Percentiles rank a stretch among this genome's conserved stretches.
Evolutionary conservation across 176 grass and related monocot genomes (phyloP).

Genomic region (Rhynchospora pubera): DNA sequence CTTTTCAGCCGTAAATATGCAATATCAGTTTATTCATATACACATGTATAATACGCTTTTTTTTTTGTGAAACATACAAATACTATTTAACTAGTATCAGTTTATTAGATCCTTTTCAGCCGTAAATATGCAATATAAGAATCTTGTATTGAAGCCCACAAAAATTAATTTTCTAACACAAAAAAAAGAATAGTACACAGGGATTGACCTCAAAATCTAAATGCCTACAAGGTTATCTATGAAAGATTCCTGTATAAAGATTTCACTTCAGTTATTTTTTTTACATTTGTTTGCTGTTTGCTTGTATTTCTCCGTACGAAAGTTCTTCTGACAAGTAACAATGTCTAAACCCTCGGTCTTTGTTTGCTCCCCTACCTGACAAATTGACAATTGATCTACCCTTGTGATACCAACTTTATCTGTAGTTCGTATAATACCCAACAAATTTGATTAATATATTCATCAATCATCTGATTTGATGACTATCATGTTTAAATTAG

Average conservation of each 20-base stretch:
- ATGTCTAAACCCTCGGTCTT: constrained; percentile 28
- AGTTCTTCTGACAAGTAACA: constrained; percentile 64
- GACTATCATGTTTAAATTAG: background rate
- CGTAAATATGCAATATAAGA: background rate
- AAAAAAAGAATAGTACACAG: background rate
- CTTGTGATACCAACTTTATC: background rate
- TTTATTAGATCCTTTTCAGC: no score
- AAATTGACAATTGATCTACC: constrained; percentile 4
- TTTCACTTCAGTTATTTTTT: background rate
- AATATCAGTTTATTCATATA: no score
- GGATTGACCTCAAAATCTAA: background rate
- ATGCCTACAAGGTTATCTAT: background rate
- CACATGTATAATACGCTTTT: no score
- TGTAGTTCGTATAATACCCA: background rate
- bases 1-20: no score
- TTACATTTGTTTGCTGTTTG: background rate
- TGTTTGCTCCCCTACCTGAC: constrained; percentile 30
- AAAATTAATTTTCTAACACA: background rate
- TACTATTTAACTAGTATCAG: no score
- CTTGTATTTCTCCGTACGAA: constrained; percentile 26
- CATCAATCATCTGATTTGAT: background rate
- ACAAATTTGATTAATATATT: background rate
- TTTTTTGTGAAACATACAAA: no score
- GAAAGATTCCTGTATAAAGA: background rate
- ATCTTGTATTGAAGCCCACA: background rate